Evolutionary conservation across 2,329 filamentous ascomycete species (phyloP), one percentile per base, ranked within the genome.

Genomic region (Trichoderma simmonsii): DNA sequence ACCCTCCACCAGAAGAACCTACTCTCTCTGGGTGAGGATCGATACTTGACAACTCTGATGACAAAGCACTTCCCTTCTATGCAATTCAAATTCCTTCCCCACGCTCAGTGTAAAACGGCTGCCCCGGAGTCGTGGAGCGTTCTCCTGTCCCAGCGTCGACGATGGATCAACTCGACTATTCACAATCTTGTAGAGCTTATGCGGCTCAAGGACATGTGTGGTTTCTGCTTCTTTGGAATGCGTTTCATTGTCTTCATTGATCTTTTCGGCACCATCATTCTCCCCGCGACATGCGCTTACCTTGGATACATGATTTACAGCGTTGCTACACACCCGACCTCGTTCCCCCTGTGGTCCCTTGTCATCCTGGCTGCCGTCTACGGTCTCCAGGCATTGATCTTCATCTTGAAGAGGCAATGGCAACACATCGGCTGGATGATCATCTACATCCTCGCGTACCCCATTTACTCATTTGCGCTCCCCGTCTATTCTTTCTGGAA

Each of bases 401-500:
- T 99, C 85, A 94, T 98, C 77, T 86, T 98, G 77, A 98, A 97
- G 85, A 89, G 96, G 67, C 94, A 98, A 82, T 99, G 96, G 96
- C 95, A 99, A 81, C 95, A 98, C 80, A 89, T 99, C 73, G 96
- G 96, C 76, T 99, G 96, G 96, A 98, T 99, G 95, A 92, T 99
- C 75, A 98, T 99, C 80, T 99, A 99, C 83, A 88, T 99, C 74
- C 77, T 97, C n/a, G 96, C 96, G 3, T 98, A 93, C 85, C 96
- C 96, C 0, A 92, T 99, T 77, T 98, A 95, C 85, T 96, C 92
- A 4, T 93, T 99, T 77, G 80, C 97, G 74, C 88, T 99, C 14
- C 96, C 96, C 0, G 85, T 99, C 74, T 99, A 98, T 85, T 97
- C 95, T 0, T 99, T 99, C 91, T 99, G 96, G 96, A 97, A 98